Percentiles rank a stretch among this genome's conserved stretches.
phyloP scores from a whole-genome alignment of 192 early-diverging fungal species.

The Phlyctochytrium bullatum region DNA sequence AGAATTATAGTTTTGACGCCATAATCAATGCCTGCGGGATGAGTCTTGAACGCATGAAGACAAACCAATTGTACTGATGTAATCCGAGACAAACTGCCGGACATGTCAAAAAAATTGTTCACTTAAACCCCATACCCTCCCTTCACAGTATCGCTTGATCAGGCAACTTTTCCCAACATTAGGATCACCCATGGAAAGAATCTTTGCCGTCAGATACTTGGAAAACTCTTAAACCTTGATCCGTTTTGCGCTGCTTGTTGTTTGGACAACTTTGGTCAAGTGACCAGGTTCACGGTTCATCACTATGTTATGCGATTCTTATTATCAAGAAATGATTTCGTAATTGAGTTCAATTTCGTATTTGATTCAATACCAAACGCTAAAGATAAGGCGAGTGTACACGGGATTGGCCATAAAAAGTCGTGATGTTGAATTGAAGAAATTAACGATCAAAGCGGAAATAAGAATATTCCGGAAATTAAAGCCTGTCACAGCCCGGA shows the following conservation, averaged over 20 bases:
- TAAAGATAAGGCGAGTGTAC: too few relatives aligned
- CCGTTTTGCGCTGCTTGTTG: neutral
- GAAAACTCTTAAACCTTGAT: constrained; percentile 3
- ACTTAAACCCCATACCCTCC: constrained; percentile 27
- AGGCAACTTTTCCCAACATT: constrained; percentile 54
- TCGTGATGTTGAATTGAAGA: too few relatives aligned
- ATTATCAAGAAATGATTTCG: neutral
- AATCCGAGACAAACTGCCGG: constrained; percentile 49
- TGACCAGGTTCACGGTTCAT: constrained; percentile 2
- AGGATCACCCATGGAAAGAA: constrained; percentile 38
- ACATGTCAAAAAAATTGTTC: neutral
- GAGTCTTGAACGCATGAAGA: too few relatives aligned
- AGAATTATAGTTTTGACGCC: constrained; percentile 50
- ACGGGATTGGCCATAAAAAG: too few relatives aligned
- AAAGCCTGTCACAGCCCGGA: too few relatives aligned
- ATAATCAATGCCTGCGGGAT: constrained; percentile 64
- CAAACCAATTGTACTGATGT: constrained; percentile 60
- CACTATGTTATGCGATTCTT: neutral
- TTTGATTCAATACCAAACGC: too few relatives aligned
- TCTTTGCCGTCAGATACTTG: neutral
- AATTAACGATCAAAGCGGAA: too few relatives aligned
- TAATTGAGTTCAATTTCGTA: too few relatives aligned
- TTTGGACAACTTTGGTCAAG: neutral
- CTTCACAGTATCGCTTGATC: constrained; percentile 59
- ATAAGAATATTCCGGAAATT: too few relatives aligned